A percentile compares a stretch with the other conserved stretches of the same genome.
Evolutionary conservation across 2,329 filamentous ascomycete genomes (phyloP).

Genomic region (Thermothelomyces thermophilus): DNA sequence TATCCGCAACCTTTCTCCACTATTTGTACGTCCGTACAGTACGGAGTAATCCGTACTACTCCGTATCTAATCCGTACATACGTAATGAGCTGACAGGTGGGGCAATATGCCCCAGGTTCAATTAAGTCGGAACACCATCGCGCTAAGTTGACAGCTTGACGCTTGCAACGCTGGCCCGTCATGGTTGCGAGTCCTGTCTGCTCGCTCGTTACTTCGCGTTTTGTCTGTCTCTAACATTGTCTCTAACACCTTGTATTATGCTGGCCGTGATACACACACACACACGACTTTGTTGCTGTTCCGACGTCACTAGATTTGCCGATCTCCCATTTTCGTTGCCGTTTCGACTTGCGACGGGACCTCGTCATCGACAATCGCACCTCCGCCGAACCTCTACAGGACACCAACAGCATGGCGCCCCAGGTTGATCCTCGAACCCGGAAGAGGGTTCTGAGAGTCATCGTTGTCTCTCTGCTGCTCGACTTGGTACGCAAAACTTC

Average conservation of each 20-base stretch:
- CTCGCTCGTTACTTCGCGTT: neutral
- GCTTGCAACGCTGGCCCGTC: constrained; percentile 13
- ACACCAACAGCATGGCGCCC: constrained; percentile 32
- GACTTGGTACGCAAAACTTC: constrained; percentile 62
- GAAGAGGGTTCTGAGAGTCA: constrained; percentile 76
- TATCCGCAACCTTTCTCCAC: no score
- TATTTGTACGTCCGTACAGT: no score
- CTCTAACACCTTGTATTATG: constrained; percentile 5
- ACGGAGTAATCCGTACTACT: no score
- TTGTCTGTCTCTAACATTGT: neutral
- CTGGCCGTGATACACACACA: constrained; percentile 10
- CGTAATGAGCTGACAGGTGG: no score
- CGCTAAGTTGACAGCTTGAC: constrained; percentile 14
- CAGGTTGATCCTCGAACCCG: constrained; percentile 50
- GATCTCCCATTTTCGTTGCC: neutral
- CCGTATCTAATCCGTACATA: no score
- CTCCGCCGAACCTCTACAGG: neutral
- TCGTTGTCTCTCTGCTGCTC: constrained; percentile 82
- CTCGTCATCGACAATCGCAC: neutral
- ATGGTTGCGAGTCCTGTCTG: neutral
- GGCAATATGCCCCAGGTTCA: no score
- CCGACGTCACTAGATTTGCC: neutral
- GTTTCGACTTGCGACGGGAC: neutral
- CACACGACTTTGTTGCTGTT: neutral
- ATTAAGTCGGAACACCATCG: neutral